Conservation (phyloP, 345 rosid species). For the Stellera chamaejasme region DNA sequence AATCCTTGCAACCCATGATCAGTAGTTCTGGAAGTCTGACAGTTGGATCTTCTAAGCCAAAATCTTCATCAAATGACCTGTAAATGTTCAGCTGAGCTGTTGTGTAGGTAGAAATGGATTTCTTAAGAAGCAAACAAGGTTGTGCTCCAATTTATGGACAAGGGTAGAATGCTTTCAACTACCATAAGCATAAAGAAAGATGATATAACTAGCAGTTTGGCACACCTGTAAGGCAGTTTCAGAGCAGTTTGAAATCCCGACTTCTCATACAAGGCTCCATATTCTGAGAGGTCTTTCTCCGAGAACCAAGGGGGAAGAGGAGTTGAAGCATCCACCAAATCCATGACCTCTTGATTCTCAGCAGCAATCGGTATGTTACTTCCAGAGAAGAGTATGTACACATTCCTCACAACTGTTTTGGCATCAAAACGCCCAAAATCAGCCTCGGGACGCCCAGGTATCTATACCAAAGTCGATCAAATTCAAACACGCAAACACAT, state of each 20-base stretch:
- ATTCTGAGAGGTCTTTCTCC: constrained; percentile 34
- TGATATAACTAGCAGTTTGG: too few species aligned
- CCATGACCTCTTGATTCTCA: constrained; percentile 45
- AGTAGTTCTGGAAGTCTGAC: constrained; percentile 29
- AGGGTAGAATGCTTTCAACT: too few species aligned
- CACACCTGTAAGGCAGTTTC: constrained; percentile 40
- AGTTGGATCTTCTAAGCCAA: constrained; percentile 9
- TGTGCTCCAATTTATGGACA: too few species aligned
- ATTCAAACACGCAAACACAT: not conserved
- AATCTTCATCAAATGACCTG: constrained; percentile 16
- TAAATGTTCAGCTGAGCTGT: not conserved
- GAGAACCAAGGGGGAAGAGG: constrained; percentile 43
- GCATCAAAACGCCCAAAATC: constrained; percentile 42
- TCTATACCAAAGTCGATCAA: constrained; percentile 7
- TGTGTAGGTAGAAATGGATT: too few species aligned
- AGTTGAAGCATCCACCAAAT: constrained; percentile 31
- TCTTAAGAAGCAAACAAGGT: too few species aligned
- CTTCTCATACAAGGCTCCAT: constrained; percentile 38
- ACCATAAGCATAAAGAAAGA: too few species aligned
- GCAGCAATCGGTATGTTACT: constrained; percentile 38
- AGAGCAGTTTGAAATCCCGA: constrained; percentile 39
- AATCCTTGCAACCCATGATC: constrained; percentile 43
- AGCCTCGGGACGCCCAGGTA: constrained; percentile 54
- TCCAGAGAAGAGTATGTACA: constrained; percentile 37
- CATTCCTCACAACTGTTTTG: constrained; percentile 35